Percentiles rank a stretch among this genome's conserved stretches.
Conservation (phyloP, 768 basidiomycete genomes). For the Zangia roseola region DNA sequence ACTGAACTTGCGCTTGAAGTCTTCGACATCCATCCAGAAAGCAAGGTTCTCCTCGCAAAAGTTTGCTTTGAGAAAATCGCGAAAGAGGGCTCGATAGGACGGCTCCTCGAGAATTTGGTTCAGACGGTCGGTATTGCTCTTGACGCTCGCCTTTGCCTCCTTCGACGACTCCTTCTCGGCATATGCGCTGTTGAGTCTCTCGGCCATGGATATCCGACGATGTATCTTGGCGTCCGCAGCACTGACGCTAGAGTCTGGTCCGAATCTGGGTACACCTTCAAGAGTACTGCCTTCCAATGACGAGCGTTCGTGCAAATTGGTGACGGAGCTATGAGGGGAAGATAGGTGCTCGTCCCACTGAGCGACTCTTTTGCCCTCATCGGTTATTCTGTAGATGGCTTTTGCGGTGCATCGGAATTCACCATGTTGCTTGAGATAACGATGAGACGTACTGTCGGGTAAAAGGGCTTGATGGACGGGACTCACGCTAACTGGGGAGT, state of each 20-base stretch:
- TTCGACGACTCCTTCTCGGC: conserved; percentile 51
- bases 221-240: conserved; percentile 66
- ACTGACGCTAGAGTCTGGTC: conserved; percentile 28
- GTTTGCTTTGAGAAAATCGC: conserved; percentile 90
- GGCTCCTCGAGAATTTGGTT: conserved; percentile 93
- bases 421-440: conserved; percentile 68
- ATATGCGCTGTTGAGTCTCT: conserved; percentile 56
- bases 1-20: conserved; percentile 94
- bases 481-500: conserved; percentile 72
- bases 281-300: conserved; percentile 48
- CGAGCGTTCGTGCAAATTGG: conserved; percentile 60
- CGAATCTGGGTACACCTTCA: conserved; percentile 24
- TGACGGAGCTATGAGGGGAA: conserved; percentile 66
- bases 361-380: conserved; percentile 83
- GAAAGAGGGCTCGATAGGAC: conserved; percentile 82
- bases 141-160: conserved; percentile 54
- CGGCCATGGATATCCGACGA: conserved; percentile 73
- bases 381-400: conserved; percentile 92
- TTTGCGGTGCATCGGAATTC: conserved; percentile 97
- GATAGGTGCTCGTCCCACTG: conserved; percentile 68
- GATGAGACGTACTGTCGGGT: conserved; percentile 8
- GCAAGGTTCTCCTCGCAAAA: conserved; percentile 98
- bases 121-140: conserved; percentile 90
- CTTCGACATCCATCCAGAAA: conserved; percentile 96
- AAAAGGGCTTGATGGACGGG: background rate